Evolutionary conservation across 1,284 basidiomycete species (phyloP).

Genomic region (Ceratobasidium sp.): DNA sequence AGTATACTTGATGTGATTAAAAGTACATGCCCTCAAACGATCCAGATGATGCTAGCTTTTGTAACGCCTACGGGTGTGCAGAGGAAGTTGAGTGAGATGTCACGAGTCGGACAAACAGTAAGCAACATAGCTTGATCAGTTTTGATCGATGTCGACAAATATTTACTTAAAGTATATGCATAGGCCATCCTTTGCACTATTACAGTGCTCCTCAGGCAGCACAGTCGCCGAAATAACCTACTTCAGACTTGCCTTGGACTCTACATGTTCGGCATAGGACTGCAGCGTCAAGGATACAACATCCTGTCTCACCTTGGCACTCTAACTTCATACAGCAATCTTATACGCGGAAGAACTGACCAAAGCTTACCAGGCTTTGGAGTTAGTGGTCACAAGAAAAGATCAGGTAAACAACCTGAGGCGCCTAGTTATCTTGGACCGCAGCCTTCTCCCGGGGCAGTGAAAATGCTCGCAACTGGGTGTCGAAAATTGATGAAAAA

Average conservation of each 20-base stretch:
- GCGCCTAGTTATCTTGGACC: neutral
- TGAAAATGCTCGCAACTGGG: neutral
- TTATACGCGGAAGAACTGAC: constrained; percentile 37
- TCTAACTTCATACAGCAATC: constrained; percentile 46
- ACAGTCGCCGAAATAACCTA: constrained; percentile 50
- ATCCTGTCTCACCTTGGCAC: constrained; percentile 48
- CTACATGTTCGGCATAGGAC: constrained; percentile 51
- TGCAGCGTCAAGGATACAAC: constrained; percentile 47
- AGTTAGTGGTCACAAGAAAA: neutral
- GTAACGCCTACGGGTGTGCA: neutral
- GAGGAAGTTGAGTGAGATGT: neutral
- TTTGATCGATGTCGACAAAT: neutral
- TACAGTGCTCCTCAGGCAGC: constrained; percentile 45
- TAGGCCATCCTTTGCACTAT: neutral
- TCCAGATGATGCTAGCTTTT: constrained; percentile 11
- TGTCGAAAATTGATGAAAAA: neutral
- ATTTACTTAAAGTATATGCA: neutral
- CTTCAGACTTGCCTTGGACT: constrained; percentile 47
- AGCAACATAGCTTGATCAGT: neutral
- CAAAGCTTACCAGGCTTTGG: neutral
- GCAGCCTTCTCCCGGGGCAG: neutral
- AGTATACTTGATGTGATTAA: neutral
- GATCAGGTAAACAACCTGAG: neutral
- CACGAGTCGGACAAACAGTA: neutral
- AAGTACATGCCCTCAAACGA: neutral